Conservation (phyloP, 176 grass and related monocot genomes). For the Oryza australiensis region DNA sequence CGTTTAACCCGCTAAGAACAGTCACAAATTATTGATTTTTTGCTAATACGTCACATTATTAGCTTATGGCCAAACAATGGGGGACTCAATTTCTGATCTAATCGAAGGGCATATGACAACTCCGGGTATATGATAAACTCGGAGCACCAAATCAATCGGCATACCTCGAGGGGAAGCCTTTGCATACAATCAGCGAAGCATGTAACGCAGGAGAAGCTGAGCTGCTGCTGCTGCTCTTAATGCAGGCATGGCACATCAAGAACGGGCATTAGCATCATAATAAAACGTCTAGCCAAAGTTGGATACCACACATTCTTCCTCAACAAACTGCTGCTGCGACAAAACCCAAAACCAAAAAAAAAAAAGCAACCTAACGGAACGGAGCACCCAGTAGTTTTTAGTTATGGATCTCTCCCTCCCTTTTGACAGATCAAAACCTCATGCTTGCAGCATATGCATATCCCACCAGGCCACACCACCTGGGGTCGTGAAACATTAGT, state of each 20-base stretch:
- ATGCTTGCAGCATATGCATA: conserved; percentile 6
- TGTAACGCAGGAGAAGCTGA: neutral
- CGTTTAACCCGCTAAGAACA: too few relatives aligned
- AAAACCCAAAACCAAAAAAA: conserved; percentile 43
- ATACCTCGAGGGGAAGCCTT: neutral
- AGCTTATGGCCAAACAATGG: too few relatives aligned
- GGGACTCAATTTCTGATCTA: too few relatives aligned
- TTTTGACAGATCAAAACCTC: conserved; percentile 49
- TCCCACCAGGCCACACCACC: neutral
- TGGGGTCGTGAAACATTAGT: conserved; percentile 9
- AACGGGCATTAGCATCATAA: conserved; percentile 27
- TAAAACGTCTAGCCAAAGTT: conserved; percentile 30
- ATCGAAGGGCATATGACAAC: too few relatives aligned
- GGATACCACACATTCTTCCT: conserved; percentile 29
- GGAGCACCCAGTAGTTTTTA: conserved; percentile 15
- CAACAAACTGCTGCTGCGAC: conserved; percentile 15
- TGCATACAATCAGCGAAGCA: neutral
- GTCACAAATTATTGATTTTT: too few relatives aligned
- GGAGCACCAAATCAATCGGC: neutral
- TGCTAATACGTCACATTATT: too few relatives aligned
- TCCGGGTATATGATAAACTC: too few relatives aligned
- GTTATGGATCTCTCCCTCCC: conserved; percentile 34
- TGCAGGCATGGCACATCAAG: neutral
- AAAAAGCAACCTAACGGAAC: conserved; percentile 41
- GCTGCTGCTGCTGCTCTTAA: neutral